These are phyloP conservation scores for Sporormia fimetaria DNA, from an alignment of 495 filamentous ascomycete species.

Conservation along the genomic window DNA sequence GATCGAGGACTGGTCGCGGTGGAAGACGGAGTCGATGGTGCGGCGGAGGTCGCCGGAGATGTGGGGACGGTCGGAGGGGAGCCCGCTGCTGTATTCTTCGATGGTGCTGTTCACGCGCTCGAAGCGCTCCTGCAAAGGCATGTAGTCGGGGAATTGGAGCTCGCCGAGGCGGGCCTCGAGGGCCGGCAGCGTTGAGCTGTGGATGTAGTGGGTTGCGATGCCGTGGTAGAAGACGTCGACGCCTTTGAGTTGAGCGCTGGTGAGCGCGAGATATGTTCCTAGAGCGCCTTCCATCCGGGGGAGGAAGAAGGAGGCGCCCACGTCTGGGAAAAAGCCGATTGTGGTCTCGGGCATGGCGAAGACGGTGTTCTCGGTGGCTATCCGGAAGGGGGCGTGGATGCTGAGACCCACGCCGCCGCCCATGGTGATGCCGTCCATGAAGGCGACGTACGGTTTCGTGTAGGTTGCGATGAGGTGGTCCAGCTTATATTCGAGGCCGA, in stretches of 20 bases:
- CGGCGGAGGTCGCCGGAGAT: constrained; percentile 53
- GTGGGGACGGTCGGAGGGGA: constrained; percentile 50
- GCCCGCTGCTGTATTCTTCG: constrained; percentile 75
- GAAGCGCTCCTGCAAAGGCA: constrained; percentile 47
- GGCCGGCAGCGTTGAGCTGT: constrained; percentile 69
- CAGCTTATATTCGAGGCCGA: constrained; percentile 82
- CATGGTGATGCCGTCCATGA: constrained; percentile 98
- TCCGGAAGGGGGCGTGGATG: constrained; percentile 88
- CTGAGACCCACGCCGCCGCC: constrained; percentile 90
- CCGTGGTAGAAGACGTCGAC: constrained; percentile 74
- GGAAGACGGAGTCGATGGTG: constrained; percentile 56
- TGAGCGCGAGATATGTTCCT: constrained; percentile 86
- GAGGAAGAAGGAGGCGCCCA: constrained; percentile 90
- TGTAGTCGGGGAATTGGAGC: constrained; percentile 70
- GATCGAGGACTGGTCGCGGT: constrained; percentile 36
- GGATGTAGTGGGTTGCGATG: constrained; percentile 86
- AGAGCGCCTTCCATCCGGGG: constrained; percentile 71
- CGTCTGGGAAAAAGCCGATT: constrained; percentile 97
- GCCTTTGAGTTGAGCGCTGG: constrained; percentile 67
- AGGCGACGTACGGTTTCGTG: constrained; percentile 80
- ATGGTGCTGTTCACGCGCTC: constrained; percentile 72
- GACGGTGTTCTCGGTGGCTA: constrained; percentile 87
- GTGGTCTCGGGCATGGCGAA: constrained; percentile 98
- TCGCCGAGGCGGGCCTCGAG: constrained; percentile 81
- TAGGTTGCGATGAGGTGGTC: constrained; percentile 95